These are phyloP conservation scores for Favolaschia claudopus DNA, from an alignment of 768 basidiomycete species.

Conservation along the genomic window DNA sequence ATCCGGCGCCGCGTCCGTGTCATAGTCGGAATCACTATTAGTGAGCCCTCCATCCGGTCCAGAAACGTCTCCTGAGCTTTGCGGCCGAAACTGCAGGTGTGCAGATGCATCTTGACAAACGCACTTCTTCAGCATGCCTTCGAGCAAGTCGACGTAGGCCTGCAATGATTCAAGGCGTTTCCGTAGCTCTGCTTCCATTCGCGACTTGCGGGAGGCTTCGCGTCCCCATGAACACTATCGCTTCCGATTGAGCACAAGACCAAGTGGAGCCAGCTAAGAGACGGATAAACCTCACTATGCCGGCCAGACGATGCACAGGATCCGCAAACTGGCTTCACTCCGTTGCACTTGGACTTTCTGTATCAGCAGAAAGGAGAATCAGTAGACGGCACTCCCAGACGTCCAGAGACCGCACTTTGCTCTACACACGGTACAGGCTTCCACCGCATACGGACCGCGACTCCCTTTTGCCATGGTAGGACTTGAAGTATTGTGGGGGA, in stretches of 20 bases:
- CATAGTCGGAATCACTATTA: background rate
- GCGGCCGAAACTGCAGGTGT: background rate
- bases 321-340: conserved; percentile 1
- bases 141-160: background rate
- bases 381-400: background rate
- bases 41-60: background rate
- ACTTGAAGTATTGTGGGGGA: too few species aligned
- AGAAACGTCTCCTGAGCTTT: background rate
- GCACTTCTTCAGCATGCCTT: background rate
- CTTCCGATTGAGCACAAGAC: background rate
- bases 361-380: too few species aligned
- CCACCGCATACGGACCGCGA: conserved; percentile 1
- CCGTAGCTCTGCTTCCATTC: conserved; percentile 9
- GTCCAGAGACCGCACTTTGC: background rate
- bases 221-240: conserved; percentile 10
- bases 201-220: conserved; percentile 1
- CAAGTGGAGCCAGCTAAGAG: background rate
- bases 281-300: background rate
- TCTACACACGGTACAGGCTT: conserved; percentile 8
- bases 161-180: conserved; percentile 2
- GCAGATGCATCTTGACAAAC: background rate
- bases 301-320: background rate
- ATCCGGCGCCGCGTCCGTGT: too few species aligned
- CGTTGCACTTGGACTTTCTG: conserved; percentile 12
- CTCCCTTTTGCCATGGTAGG: too few species aligned